Evolutionary conservation across 2,329 filamentous ascomycete species (phyloP), one percentile per base, ranked within the genome.

Genomic region (Daldinia eschscholtzii): DNA sequence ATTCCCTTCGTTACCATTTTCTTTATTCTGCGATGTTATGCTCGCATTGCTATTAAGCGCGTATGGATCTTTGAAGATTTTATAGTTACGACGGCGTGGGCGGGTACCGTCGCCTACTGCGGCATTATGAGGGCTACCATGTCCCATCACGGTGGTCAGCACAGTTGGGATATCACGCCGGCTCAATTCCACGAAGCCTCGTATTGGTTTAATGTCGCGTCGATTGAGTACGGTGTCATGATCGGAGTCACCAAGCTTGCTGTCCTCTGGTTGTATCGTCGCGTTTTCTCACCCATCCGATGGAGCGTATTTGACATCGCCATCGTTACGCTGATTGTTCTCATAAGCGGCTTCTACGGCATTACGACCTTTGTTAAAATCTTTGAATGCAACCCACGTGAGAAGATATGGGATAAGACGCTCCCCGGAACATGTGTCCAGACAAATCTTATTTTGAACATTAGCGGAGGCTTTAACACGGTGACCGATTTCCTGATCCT

Each of bases 171-270:
- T 56, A 66, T 74, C 15, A 72, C 68, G 1, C 18, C 44, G 0
- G 57, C 23, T 2, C 44, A 72, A 18, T 18, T 23, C 3, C 57
- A 62, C 2, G 57, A 73, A 52, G 68, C 59, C 28, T 68, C 42
- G 4, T 60, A 64, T 46, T 74, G 72, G 72, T 74, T 73, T 33
- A 73, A 71, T 20, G 42, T 70, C 2, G 61, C 67, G 23, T 52
- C 72, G 1, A 70, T 70, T 44, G 23, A 69, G 1, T 73, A 73
- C 50, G 73, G 73, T 1, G 41, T 72, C 37, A 64, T 44, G 10
- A 73, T 74, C 13, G 44, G 71, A 9, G 61, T 73, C 15, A 59
- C 70, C 12, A 74, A 74, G 58, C 52, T 73, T 18, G 35, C 73
- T 1, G 66, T 74, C 1, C 67, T 74, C 4, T 68, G 63, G 33